Base-by-base conservation (phyloP, 805 yeast genomes). In the Monosporozyma aquatica region DNA sequence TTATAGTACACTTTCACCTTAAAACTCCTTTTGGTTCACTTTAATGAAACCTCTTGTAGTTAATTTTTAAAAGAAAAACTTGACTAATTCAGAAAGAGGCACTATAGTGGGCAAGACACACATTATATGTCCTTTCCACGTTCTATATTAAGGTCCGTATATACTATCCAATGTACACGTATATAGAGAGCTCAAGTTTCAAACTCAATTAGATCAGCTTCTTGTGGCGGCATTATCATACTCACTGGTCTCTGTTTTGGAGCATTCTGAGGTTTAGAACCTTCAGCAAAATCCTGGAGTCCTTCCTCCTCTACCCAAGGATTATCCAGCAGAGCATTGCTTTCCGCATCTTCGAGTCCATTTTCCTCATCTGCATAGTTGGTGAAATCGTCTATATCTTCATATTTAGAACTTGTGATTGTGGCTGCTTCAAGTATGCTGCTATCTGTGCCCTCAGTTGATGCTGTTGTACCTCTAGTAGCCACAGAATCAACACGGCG, bases 401-500 rank as follows among this genome's bases (percentile, higher is more conserved):
- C 62, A 15, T 46, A 46, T 37, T 46, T 56, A n/a, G 37, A 21
- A 9, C 26, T 14, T 6, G 27, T 22, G 7, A 22, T 13, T 4
- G 25, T 32, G 6, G 35, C 11, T 20, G 6, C 13, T 9, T 37
- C 39, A 3, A 5, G 32, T 13, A 17, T 13, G 17, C 18, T 15
- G n/a, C 26, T 37, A 7, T 26, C 29, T 3, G 24, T 15, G 18
- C 32, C 41, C 10, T 44, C 33, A 10, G 15, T 34, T n/a, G 43
- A 33, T 21, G 41, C 38, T 9, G 42, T 17, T 9, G 38, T 35
- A 17, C 33, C 40, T 21, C 47, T 50, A 1, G 69, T 61, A 3
- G 82, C 75, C 8, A 75, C 78, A 13, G 81, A 77, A 58, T 87
- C 95, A 74, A 87, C 87, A 50, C 82, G 80, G 49, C 90, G 79